Evolutionary conservation across 2,329 filamentous ascomycete genomes (phyloP).

Genomic region (Cladosporium sp.): DNA sequence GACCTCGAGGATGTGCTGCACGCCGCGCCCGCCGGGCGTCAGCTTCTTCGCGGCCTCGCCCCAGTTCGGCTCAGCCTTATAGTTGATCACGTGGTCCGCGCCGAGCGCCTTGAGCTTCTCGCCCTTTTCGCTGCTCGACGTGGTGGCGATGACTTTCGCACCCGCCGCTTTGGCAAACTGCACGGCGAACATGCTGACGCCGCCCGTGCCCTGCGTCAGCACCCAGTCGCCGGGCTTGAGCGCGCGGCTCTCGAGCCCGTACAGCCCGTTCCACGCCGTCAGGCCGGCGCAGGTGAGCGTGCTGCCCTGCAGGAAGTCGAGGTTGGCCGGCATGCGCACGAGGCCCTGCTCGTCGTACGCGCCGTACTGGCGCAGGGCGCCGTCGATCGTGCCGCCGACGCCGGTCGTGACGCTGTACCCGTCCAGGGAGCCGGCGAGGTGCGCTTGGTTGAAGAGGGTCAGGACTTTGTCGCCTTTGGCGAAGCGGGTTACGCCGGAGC

Average conservation of each 20-base stretch:
- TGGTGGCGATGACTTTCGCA: slow-evolving; percentile 53
- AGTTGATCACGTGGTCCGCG: slow-evolving; percentile 53
- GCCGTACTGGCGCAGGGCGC: slow-evolving; percentile 60
- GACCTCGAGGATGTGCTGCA: slow-evolving; percentile 61
- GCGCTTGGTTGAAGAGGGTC: slow-evolving; percentile 58
- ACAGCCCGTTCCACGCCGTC: slow-evolving; percentile 50
- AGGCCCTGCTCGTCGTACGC: slow-evolving; percentile 63
- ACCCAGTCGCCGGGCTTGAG: slow-evolving; percentile 43
- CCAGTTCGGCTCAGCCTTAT: slow-evolving; percentile 48
- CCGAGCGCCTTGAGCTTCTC: slow-evolving; percentile 47
- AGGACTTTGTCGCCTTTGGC: slow-evolving; percentile 53
- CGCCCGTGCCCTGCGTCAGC: slow-evolving; percentile 65
- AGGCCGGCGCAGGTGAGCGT: slow-evolving; percentile 43
- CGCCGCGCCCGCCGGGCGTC: slow-evolving; percentile 47
- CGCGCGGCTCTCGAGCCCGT: slow-evolving; percentile 39
- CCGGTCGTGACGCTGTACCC: slow-evolving; percentile 43
- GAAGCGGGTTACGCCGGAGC: slow-evolving; percentile 51
- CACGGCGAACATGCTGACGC: slow-evolving; percentile 61
- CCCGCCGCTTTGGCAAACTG: slow-evolving; percentile 51
- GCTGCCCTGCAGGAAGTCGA: slow-evolving; percentile 42
- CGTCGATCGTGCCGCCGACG: slow-evolving; percentile 63
- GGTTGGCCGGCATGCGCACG: slow-evolving; percentile 54
- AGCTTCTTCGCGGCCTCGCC: slow-evolving; percentile 47
- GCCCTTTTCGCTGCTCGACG: slow-evolving; percentile 45
- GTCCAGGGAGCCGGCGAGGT: slow-evolving; percentile 46